These are phyloP conservation scores for Trifolium dubium DNA, from an alignment of 306 rosid species.

Conservation along the genomic window DNA sequence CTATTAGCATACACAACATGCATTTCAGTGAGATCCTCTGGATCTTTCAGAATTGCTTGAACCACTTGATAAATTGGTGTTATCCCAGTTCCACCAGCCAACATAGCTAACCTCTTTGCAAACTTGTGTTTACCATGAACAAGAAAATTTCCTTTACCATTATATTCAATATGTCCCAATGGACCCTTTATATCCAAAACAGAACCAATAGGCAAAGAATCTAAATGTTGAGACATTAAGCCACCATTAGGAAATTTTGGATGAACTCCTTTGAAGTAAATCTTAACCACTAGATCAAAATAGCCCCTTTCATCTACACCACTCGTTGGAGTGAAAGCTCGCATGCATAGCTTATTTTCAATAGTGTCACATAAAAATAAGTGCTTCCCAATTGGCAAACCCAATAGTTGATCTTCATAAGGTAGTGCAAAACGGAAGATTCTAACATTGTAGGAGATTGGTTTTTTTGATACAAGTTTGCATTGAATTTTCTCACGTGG, in stretches of 20 bases:
- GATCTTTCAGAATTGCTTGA: constrained; percentile 74
- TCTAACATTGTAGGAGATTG: constrained; percentile 73
- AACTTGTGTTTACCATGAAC: constrained; percentile 61
- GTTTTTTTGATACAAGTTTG: constrained; percentile 57
- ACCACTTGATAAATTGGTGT: constrained; percentile 61
- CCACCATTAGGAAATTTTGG: constrained; percentile 84
- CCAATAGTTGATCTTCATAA: constrained; percentile 60
- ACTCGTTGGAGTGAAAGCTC: constrained; percentile 86
- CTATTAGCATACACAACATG: constrained; percentile 77
- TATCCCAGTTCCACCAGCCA: constrained; percentile 69
- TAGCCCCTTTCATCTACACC: constrained; percentile 61
- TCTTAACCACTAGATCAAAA: constrained; percentile 73
- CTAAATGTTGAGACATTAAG: constrained; percentile 70
- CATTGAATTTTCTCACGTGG: constrained; percentile 68
- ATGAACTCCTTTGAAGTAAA: constrained; percentile 71
- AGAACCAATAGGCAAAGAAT: constrained; percentile 55
- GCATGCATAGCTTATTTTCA: constrained; percentile 73
- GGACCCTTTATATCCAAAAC: constrained; percentile 79
- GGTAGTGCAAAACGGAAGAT: constrained; percentile 70
- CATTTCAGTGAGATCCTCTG: constrained; percentile 77
- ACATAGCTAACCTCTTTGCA: constrained; percentile 69
- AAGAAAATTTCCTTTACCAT: constrained; percentile 61
- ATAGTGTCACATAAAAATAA: constrained; percentile 65
- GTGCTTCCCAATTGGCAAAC: constrained; percentile 84
- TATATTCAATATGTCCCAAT: constrained; percentile 81